Conservation (phyloP, 2,329 filamentous ascomycete species). For the Tolypocladium amazonense region DNA sequence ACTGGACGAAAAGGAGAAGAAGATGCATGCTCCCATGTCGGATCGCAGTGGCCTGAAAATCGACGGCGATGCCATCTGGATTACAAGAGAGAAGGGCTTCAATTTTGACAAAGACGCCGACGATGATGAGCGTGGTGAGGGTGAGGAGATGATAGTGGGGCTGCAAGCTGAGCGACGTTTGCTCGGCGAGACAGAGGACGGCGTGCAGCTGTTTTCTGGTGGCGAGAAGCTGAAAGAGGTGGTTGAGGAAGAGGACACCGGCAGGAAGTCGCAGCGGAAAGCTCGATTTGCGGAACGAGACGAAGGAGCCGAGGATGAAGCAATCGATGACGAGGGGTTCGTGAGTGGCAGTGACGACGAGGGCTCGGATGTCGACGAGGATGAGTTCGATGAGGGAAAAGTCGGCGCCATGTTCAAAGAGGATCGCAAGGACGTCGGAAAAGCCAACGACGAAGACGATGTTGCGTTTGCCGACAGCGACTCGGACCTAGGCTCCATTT, state of each 20-base stretch:
- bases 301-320: slow-evolving; percentile 46
- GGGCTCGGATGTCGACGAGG: slow-evolving; percentile 38
- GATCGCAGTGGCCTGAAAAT: slow-evolving; percentile 94
- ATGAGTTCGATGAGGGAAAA: slow-evolving; percentile 48
- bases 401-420: slow-evolving; percentile 42
- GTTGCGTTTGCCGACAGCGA: slow-evolving; percentile 92
- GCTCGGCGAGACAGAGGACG: slow-evolving; percentile 71
- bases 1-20: slow-evolving; percentile 92
- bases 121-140: slow-evolving; percentile 71
- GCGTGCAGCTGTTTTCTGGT: slow-evolving; percentile 76
- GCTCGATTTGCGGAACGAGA: slow-evolving; percentile 50
- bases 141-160: slow-evolving; percentile 87
- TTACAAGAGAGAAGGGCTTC: slow-evolving; percentile 57
- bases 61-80: slow-evolving; percentile 95
- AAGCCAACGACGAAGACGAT: slow-evolving; percentile 52
- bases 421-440: slow-evolving; percentile 39
- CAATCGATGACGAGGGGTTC: slow-evolving; percentile 39
- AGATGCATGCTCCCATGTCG: slow-evolving; percentile 94
- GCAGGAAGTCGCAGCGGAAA: slow-evolving; percentile 48
- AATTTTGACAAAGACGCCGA: slow-evolving; percentile 63
- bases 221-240: slow-evolving; percentile 56
- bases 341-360: slow-evolving; percentile 42
- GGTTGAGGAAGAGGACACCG: slow-evolving; percentile 43
- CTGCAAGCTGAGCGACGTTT: slow-evolving; percentile 74
- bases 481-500: slow-evolving; percentile 87